Percentiles rank a stretch among this genome's conserved stretches.
Evolutionary conservation across 106 monocot species (phyloP).

Genomic region (Phalaenopsis equestris): DNA sequence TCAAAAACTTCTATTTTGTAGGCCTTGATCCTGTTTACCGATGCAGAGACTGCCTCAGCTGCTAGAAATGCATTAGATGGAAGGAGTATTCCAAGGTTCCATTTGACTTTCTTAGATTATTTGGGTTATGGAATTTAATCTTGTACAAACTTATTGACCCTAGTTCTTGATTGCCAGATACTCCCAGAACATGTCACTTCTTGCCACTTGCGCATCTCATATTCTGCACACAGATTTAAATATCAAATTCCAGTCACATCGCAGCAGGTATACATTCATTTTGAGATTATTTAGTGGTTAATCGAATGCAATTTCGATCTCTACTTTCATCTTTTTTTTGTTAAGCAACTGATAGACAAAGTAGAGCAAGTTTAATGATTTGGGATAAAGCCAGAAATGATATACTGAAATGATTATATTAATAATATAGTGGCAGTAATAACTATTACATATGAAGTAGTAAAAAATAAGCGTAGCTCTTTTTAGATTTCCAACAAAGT

Average conservation of each 20-base stretch:
- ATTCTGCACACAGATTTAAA: neutral
- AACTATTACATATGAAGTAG: too few species aligned
- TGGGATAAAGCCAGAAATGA: too few species aligned
- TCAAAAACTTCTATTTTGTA: neutral
- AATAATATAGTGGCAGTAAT: too few species aligned
- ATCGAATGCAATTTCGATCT: too few species aligned
- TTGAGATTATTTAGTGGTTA: neutral
- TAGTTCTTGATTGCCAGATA: neutral
- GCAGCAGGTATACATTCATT: neutral
- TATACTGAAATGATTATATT: too few species aligned
- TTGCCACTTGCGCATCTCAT: neutral
- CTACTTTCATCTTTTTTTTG: too few species aligned
- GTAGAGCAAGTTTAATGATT: too few species aligned
- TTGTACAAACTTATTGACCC: neutral
- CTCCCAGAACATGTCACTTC: neutral
- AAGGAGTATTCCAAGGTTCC: constrained; percentile 51
- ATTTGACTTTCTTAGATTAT: neutral
- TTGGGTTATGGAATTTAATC: neutral
- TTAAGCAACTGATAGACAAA: too few species aligned
- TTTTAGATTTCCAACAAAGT: too few species aligned
- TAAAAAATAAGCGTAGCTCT: too few species aligned
- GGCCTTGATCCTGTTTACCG: constrained; percentile 56
- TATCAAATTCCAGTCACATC: neutral
- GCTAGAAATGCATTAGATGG: constrained; percentile 59
- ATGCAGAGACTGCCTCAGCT: constrained; percentile 36